phyloP scores from a whole-genome alignment of 768 basidiomycete genomes.

The Pisolithus sp. region DNA sequence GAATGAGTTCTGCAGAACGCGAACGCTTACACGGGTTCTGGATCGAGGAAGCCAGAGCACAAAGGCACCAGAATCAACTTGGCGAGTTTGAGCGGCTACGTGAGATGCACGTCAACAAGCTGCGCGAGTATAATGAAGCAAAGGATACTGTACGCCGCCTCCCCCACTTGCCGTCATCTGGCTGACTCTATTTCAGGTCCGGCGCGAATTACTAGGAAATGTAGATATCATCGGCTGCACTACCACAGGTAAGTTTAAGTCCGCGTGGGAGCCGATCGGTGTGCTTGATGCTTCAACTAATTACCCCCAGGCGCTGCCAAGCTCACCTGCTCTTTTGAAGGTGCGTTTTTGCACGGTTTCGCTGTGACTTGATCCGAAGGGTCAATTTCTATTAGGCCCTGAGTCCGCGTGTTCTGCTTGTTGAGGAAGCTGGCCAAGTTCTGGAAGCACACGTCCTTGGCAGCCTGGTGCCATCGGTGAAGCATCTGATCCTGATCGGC shows the following conservation, averaged over 20 bases:
- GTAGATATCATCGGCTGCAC: constrained; percentile 71
- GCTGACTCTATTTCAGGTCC: constrained; percentile 33
- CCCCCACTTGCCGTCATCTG: neutral
- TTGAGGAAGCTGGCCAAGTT: constrained; percentile 81
- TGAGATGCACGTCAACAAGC: constrained; percentile 35
- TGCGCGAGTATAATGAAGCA: constrained; percentile 31
- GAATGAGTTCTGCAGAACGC: constrained; percentile 47
- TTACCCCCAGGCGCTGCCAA: constrained; percentile 57
- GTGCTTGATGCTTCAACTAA: neutral
- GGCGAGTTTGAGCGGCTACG: constrained; percentile 40
- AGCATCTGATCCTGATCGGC: constrained; percentile 76
- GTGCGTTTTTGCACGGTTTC: constrained; percentile 27
- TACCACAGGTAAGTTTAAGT: constrained; percentile 48
- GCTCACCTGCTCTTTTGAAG: constrained; percentile 47
- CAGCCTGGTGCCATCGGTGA: constrained; percentile 54
- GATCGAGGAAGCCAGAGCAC: constrained; percentile 35
- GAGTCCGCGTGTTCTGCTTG: constrained; percentile 54
- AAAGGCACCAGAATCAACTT: constrained; percentile 23
- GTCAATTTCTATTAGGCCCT: constrained; percentile 37
- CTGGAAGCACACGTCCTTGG: constrained; percentile 71
- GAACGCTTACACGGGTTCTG: constrained; percentile 38
- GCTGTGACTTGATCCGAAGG: neutral
- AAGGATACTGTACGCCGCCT: constrained; percentile 45
- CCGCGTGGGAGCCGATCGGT: neutral
- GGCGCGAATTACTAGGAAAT: constrained; percentile 45